phyloP scores from a whole-genome alignment of 1,284 basidiomycete species.

The Cryptococcus jaspeensis region DNA sequence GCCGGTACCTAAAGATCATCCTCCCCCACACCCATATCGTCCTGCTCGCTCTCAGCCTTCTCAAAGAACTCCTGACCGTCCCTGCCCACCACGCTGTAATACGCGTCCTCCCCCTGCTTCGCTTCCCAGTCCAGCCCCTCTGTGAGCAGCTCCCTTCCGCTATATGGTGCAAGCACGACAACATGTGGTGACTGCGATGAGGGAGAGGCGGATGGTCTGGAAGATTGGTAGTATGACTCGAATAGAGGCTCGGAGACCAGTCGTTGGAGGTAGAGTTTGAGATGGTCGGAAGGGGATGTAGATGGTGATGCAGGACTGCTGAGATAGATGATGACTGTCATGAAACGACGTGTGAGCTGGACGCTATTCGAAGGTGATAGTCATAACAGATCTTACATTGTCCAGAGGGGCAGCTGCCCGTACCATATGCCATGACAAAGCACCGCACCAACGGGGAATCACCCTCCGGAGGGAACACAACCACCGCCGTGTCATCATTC shows the following conservation, averaged over 20 bases:
- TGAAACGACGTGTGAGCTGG: too few species aligned
- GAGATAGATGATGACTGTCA: constrained; percentile 51
- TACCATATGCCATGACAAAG: constrained; percentile 76
- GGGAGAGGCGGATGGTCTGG: constrained; percentile 3
- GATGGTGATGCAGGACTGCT: constrained; percentile 16
- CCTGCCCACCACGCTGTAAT: constrained; percentile 29
- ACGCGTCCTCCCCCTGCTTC: constrained; percentile 36
- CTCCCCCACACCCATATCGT: constrained; percentile 48
- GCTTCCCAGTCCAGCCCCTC: constrained; percentile 48
- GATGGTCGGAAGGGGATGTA: constrained; percentile 8
- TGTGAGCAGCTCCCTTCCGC: constrained; percentile 28
- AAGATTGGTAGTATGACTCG: constrained; percentile 29
- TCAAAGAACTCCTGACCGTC: constrained; percentile 53
- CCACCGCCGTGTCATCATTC: constrained; percentile 65
- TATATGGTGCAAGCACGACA: constrained; percentile 33
- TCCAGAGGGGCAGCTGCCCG: constrained; percentile 76
- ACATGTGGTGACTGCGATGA: constrained; percentile 7
- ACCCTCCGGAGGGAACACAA: constrained; percentile 77
- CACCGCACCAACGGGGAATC: constrained; percentile 62
- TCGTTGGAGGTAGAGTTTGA: constrained; percentile 31
- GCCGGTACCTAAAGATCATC: constrained; percentile 20
- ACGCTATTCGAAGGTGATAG: not conserved
- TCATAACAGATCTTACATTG: constrained; percentile 62
- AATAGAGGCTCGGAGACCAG: constrained; percentile 25
- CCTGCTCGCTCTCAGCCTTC: constrained; percentile 54